Percentiles rank a stretch among this genome's conserved stretches.
phyloP scores from a whole-genome alignment of 2,329 filamentous ascomycete genomes.

The Pseudonectria buxi region DNA sequence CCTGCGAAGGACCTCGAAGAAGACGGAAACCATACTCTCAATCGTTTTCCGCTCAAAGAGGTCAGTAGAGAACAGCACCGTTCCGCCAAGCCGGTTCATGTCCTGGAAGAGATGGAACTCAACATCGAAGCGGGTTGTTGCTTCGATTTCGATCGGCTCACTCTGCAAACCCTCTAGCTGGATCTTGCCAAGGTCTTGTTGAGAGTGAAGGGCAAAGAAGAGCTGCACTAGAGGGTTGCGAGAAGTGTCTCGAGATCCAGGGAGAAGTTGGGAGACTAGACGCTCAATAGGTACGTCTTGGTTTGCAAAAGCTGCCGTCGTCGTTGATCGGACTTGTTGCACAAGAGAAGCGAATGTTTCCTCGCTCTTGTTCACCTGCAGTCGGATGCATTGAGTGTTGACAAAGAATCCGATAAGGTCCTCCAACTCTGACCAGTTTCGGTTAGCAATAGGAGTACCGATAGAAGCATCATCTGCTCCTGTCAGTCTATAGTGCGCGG shows the following conservation, averaged over 20 bases:
- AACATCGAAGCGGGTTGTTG: slow-evolving; percentile 8
- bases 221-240: slow-evolving; percentile 8
- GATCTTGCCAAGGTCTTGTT: slow-evolving; percentile 3
- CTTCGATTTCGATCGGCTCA: not conserved
- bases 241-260: slow-evolving; percentile 1
- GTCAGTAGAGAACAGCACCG: slow-evolving; percentile 7
- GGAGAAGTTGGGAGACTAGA: slow-evolving; percentile 3
- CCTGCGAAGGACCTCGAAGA: slow-evolving; percentile 6
- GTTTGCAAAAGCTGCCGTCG: slow-evolving; percentile 3
- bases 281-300: slow-evolving; percentile 10
- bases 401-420: slow-evolving; percentile 17
- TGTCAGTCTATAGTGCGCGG: slow-evolving; percentile 18
- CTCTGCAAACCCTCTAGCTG: slow-evolving; percentile 6
- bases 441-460: slow-evolving; percentile 13
- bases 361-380: slow-evolving; percentile 7
- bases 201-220: slow-evolving; percentile 7
- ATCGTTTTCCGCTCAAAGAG: slow-evolving; percentile 10
- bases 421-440: slow-evolving; percentile 9
- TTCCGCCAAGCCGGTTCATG: slow-evolving; percentile 1
- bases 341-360: slow-evolving; percentile 13
- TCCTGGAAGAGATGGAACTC: slow-evolving; percentile 11
- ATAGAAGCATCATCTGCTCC: slow-evolving; percentile 15
- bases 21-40: slow-evolving; percentile 5
- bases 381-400: slow-evolving; percentile 16
- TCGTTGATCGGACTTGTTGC: slow-evolving; percentile 7